Percentiles rank a stretch among this genome's conserved stretches.
Conservation (phyloP, 768 basidiomycete species). For the Scleroderma citrinum region DNA sequence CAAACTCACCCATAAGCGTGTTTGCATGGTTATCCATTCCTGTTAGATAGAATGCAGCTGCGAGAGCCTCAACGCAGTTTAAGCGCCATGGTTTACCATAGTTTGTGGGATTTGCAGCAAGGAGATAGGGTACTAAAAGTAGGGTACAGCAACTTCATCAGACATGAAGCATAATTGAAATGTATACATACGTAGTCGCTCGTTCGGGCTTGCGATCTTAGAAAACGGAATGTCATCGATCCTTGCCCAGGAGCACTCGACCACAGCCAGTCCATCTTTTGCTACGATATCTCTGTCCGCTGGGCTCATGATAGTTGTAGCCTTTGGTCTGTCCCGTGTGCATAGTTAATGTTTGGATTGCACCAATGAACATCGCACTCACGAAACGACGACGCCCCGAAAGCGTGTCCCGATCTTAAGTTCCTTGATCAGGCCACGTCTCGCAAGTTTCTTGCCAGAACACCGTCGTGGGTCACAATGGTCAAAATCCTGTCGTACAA, state of each 20-base stretch:
- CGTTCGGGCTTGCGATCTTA: conserved; percentile 91
- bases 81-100: conserved; percentile 97
- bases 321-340: conserved; percentile 65
- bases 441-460: conserved; percentile 84
- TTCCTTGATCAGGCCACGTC: conserved; percentile 79
- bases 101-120: conserved; percentile 96
- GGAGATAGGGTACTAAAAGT: conserved; percentile 79
- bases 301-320: conserved; percentile 69
- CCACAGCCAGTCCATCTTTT: conserved; percentile 81
- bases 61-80: conserved; percentile 92
- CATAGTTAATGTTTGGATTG: not conserved
- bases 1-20: conserved; percentile 70
- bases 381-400: conserved; percentile 93
- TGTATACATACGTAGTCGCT: conserved; percentile 68
- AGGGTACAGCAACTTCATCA: not conserved
- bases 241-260: conserved; percentile 98
- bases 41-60: conserved; percentile 92
- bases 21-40: conserved; percentile 82
- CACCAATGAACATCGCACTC: conserved; percentile 28
- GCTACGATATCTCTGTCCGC: conserved; percentile 78
- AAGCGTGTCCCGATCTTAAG: conserved; percentile 83
- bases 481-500: conserved; percentile 72
- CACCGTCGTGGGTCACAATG: conserved; percentile 92
- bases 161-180: not conserved
- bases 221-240: conserved; percentile 91